Percentiles rank a stretch among this genome's conserved stretches.
phyloP scores from a whole-genome alignment of 106 monocot species.

The Dendrobium catenatum region DNA sequence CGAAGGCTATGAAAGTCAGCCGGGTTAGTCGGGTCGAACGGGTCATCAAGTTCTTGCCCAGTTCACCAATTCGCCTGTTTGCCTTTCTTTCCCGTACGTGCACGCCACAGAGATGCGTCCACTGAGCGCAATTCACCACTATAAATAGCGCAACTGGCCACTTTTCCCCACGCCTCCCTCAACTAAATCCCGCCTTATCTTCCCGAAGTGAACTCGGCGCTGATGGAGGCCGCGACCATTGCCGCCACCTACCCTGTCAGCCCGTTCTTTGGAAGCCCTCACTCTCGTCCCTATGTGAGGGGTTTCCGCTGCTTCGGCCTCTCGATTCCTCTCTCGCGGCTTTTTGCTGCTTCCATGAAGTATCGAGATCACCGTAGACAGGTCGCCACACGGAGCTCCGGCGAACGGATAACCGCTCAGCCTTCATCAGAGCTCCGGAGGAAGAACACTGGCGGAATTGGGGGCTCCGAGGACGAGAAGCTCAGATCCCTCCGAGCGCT shows the following conservation, averaged over 20 bases:
- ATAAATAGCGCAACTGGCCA: neutral
- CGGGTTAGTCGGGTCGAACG: too few species aligned
- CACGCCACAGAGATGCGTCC: neutral
- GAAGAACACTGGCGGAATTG: neutral
- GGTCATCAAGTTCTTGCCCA: too few species aligned
- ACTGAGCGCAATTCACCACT: neutral
- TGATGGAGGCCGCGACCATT: neutral
- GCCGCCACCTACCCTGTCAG: slow-evolving; percentile 9
- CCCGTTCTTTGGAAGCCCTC: slow-evolving; percentile 4
- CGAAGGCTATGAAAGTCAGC: too few species aligned
- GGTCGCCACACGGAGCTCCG: slow-evolving; percentile 3
- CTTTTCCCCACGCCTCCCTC: neutral
- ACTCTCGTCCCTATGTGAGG: neutral
- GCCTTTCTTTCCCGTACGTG: neutral
- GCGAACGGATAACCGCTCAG: slow-evolving; percentile 24
- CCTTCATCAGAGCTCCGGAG: slow-evolving; percentile 43
- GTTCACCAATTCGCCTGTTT: too few species aligned
- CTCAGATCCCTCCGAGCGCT: slow-evolving; percentile 46
- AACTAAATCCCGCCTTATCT: slow-evolving; percentile 3
- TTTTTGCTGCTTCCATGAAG: neutral
- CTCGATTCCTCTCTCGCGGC: slow-evolving; percentile 2
- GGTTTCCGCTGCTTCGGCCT: slow-evolving; percentile 5
- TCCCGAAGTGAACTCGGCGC: neutral
- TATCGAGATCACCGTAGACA: neutral
- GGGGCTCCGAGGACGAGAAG: slow-evolving; percentile 37